Conservation (phyloP, 768 basidiomycete species). For the Panellus pusillus region DNA sequence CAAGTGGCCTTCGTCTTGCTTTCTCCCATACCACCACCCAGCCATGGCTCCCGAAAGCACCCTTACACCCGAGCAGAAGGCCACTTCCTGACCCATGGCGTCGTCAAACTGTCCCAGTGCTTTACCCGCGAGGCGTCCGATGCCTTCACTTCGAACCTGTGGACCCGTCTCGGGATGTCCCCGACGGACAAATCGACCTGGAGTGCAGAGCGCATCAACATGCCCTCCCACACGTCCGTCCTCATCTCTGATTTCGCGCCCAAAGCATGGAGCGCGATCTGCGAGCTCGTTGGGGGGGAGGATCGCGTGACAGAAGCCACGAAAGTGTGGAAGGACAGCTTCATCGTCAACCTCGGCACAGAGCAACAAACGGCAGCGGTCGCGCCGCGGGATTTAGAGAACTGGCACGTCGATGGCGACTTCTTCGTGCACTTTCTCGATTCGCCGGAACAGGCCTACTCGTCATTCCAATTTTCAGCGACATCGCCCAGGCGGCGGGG, state of each 20-base stretch:
- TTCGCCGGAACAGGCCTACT: constrained; percentile 63
- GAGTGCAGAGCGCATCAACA: constrained; percentile 51
- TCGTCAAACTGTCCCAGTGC: constrained; percentile 50
- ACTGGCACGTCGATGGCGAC: constrained; percentile 67
- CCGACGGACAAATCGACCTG: constrained; percentile 57
- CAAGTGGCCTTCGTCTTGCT: neutral
- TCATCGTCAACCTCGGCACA: constrained; percentile 63
- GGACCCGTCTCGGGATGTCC: constrained; percentile 52
- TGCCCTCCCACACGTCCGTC: constrained; percentile 53
- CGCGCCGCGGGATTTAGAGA: constrained; percentile 47
- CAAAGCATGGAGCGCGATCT: constrained; percentile 62
- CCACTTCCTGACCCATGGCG: constrained; percentile 60
- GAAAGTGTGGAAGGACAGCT: constrained; percentile 55
- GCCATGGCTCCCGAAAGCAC: constrained; percentile 3
- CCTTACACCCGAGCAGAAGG: constrained; percentile 44
- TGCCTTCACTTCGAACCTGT: constrained; percentile 51
- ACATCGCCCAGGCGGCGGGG: constrained; percentile 57
- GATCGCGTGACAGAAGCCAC: constrained; percentile 53
- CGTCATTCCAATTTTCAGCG: constrained; percentile 60
- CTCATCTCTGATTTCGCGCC: constrained; percentile 51
- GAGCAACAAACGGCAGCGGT: constrained; percentile 34
- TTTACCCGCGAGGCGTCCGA: constrained; percentile 53
- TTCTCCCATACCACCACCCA: neutral
- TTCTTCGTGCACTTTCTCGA: constrained; percentile 65
- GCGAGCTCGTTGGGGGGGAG: constrained; percentile 58